A percentile compares a stretch with the other conserved stretches of the same genome.
Conservation (phyloP, 495 filamentous ascomycete species). For the Chaetomium tenue region DNA sequence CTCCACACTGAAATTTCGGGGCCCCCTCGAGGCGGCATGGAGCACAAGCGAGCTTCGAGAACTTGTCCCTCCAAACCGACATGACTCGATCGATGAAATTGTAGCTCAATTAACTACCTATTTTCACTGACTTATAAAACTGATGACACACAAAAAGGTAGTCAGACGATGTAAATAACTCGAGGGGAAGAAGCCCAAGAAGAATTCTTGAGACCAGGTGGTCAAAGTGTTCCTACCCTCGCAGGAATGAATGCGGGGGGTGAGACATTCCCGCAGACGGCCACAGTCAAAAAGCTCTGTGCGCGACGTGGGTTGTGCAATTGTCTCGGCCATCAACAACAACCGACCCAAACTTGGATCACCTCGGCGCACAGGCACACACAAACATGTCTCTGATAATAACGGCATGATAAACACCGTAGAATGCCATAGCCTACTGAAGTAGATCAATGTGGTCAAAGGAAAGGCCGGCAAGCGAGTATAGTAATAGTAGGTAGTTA, state of each 20-base stretch:
- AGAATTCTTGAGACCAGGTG: background rate
- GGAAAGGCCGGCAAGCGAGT: no score
- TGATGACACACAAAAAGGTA: no score
- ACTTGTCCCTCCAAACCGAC: background rate
- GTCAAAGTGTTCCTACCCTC: background rate
- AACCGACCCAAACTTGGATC: background rate
- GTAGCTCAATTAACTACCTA: background rate
- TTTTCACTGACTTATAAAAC: background rate
- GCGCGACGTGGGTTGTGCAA: background rate
- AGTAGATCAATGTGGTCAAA: no score
- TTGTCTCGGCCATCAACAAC: background rate
- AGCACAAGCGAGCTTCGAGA: background rate
- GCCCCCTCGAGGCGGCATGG: background rate
- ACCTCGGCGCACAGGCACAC: no score
- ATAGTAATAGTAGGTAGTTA: no score
- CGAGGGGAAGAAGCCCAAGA: no score
- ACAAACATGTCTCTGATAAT: no score
- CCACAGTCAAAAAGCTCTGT: background rate
- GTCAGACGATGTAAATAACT: no score
- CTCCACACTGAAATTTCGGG: conserved; percentile 1
- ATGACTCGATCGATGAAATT: background rate
- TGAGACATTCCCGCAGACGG: background rate
- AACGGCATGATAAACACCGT: no score
- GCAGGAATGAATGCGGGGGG: conserved; percentile 1
- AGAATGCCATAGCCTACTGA: no score